Base-by-base conservation (phyloP, 2,329 filamentous ascomycete species). In the Pezizomycotina sp. region DNA sequence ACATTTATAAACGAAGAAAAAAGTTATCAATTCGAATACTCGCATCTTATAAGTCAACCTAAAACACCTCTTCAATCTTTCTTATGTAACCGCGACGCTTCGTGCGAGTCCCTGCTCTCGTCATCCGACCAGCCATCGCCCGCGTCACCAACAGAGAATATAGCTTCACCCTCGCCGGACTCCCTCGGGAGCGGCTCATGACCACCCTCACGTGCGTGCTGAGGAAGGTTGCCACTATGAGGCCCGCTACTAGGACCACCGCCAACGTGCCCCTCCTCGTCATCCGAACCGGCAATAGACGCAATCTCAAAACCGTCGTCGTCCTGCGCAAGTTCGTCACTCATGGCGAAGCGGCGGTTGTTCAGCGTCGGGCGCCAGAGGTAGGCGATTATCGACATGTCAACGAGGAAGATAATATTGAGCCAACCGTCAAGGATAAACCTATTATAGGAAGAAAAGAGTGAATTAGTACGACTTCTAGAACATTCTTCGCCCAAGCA, bases 241-340 rank as follows among this genome's bases (percentile, higher is more conserved):
- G n/a, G n/a, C n/a, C n/a, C n/a, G n/a, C n/a, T n/a, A n/a, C n/a
- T n/a, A n/a, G n/a, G 34, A 45, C 46, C 54, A 40, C 58, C 48
- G 31, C 61, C 56, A 35, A 72, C 69, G 49, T 74, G 69, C 38
- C 76, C 69, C 49, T 78, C 74, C 13, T 77, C 60, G 48, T 59
- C 58, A 14, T 73, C 73, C 3, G 69, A 69, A 32, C 81, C 79
- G 33, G 81, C 82, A 45, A 98, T 77, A 38, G 89, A 89, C 31
- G 79, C 79, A 55, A 98, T 91, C 55, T 95, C 89, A 56, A 98
- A 98, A 22, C 89, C 89, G 54, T 95, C 86, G 50, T 98, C 89
- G 52, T 98, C 89, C 68, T 95, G 89, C 2, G 89, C 86, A 54
- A 98, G 77, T 66, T 98, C 89, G 53, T 98, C 89, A 61, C 81